A percentile compares a stretch with the other conserved stretches of the same genome.
Evolutionary conservation across 2,329 filamentous ascomycete species (phyloP).

Genomic region (Cytospora leucostoma): DNA sequence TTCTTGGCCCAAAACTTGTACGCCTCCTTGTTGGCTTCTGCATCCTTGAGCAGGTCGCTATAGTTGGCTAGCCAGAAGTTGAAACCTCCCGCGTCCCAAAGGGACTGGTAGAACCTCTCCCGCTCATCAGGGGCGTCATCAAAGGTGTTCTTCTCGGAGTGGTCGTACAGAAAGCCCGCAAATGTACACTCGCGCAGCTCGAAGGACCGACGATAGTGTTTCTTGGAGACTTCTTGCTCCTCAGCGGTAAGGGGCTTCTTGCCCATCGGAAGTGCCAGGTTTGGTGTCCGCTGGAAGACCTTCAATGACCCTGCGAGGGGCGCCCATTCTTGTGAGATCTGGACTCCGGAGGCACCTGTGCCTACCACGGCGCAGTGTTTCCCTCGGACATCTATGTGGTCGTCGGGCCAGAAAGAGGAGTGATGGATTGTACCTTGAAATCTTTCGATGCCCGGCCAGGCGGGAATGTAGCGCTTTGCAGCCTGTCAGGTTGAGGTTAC

Average conservation of each 20-base stretch:
- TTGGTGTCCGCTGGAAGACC: constrained; percentile 69
- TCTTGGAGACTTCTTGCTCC: constrained; percentile 51
- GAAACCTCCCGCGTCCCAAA: constrained; percentile 57
- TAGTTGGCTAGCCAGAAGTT: constrained; percentile 56
- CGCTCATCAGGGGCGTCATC: constrained; percentile 54
- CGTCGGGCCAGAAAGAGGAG: constrained; percentile 62
- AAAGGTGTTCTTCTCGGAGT: constrained; percentile 54
- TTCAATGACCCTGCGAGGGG: constrained; percentile 52
- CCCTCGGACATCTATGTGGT: constrained; percentile 55
- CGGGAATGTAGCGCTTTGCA: constrained; percentile 61
- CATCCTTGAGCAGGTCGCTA: constrained; percentile 50
- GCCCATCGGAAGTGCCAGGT: constrained; percentile 64
- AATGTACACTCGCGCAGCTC: constrained; percentile 53
- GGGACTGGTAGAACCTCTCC: constrained; percentile 48
- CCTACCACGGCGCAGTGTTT: constrained; percentile 65
- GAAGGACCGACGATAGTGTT: constrained; percentile 54
- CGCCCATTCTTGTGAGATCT: constrained; percentile 63
- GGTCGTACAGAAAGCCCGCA: constrained; percentile 61
- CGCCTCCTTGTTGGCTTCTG: constrained; percentile 51
- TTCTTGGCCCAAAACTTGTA: constrained; percentile 60
- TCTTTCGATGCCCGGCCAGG: constrained; percentile 59
- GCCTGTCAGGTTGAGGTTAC: constrained; percentile 38
- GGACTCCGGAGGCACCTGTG: constrained; percentile 65
- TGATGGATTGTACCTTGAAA: constrained; percentile 63
- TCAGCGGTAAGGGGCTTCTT: constrained; percentile 48